A percentile compares a stretch with the other conserved stretches of the same genome.
Conservation (phyloP, 306 rosid species). For the Inga oerstediana region DNA sequence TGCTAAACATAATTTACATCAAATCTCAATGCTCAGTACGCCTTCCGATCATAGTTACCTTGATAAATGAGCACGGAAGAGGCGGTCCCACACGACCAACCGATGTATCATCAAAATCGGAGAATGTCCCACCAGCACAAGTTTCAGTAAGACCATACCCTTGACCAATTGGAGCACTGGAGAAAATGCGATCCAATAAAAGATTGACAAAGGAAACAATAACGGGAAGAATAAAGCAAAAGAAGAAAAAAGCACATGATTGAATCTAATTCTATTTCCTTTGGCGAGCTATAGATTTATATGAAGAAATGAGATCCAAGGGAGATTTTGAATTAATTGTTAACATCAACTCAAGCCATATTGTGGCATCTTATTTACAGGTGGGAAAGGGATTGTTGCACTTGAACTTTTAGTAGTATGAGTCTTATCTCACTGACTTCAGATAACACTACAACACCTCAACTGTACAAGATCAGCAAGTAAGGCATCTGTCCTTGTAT, state of each 20-base stretch:
- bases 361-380: conserved; percentile 7
- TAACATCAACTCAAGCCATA: conserved; percentile 12
- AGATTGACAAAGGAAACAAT: conserved; percentile 14
- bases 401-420: conserved; percentile 14
- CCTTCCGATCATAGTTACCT: conserved; percentile 47
- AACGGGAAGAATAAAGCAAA: background rate
- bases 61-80: conserved; percentile 87
- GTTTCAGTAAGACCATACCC: conserved; percentile 99
- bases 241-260: background rate
- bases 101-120: conserved; percentile 84
- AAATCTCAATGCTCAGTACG: background rate
- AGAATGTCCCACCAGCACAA: conserved; percentile 91
- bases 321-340: conserved; percentile 20
- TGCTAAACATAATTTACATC: background rate
- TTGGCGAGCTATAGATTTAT: conserved; percentile 26
- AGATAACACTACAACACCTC: background rate
- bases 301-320: conserved; percentile 24
- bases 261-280: conserved; percentile 18
- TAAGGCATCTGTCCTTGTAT: background rate
- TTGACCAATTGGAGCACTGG: conserved; percentile 93
- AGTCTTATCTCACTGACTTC: conserved; percentile 13
- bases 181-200: conserved; percentile 39
- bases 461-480: conserved; percentile 12
- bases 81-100: conserved; percentile 99
- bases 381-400: background rate